Percentiles rank a stretch among this genome's conserved stretches.
Evolutionary conservation across 2,329 filamentous ascomycete species (phyloP).

Genomic region (Geosmithia morbida): DNA sequence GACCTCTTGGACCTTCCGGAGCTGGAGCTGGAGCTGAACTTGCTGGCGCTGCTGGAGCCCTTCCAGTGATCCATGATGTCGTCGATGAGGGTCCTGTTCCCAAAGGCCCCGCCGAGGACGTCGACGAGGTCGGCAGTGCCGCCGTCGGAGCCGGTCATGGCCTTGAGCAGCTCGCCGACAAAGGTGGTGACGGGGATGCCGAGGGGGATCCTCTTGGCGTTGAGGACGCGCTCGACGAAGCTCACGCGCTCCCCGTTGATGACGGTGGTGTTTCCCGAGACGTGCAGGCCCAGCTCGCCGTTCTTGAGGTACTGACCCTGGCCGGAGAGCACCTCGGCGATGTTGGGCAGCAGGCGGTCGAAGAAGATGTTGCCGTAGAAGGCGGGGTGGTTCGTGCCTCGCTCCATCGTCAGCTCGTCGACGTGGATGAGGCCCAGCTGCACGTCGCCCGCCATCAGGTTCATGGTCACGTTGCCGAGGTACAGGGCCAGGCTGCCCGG

Average conservation of each 20-base stretch:
- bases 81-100: constrained; percentile 23
- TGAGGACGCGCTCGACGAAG: constrained; percentile 28
- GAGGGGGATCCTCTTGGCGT: constrained; percentile 19
- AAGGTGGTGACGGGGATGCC: constrained; percentile 22
- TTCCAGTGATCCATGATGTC: constrained; percentile 21
- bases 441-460: constrained; percentile 23
- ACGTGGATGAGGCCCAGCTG: constrained; percentile 22
- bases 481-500: constrained; percentile 25
- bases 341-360: constrained; percentile 23
- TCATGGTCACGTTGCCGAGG: constrained; percentile 30
- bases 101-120: constrained; percentile 20
- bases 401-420: constrained; percentile 22
- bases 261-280: constrained; percentile 24
- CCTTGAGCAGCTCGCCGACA: constrained; percentile 19
- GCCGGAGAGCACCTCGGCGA: constrained; percentile 20
- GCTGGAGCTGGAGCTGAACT: background rate
- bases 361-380: constrained; percentile 27
- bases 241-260: constrained; percentile 25
- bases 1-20: background rate
- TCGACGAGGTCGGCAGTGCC: constrained; percentile 12
- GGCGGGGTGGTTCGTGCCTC: constrained; percentile 24
- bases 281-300: constrained; percentile 25
- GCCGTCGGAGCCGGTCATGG: constrained; percentile 14
- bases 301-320: constrained; percentile 19
- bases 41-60: background rate